phyloP scores from a whole-genome alignment of 1,284 basidiomycete genomes.

The Pseudozyma thailandica region DNA sequence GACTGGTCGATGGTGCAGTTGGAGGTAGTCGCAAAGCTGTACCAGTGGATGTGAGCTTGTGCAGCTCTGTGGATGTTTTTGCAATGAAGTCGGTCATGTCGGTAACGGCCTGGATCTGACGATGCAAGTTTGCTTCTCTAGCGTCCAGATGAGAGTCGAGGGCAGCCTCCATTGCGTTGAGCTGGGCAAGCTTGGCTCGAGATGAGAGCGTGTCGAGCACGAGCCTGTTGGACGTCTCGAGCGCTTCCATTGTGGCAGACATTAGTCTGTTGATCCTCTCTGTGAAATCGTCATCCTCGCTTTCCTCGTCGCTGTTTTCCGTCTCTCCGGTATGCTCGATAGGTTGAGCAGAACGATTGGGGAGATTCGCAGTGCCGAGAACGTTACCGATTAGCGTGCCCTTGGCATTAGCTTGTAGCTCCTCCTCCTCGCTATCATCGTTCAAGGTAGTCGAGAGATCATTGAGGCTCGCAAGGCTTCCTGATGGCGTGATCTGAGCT shows the following conservation, averaged over 20 bases:
- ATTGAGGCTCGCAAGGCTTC: constrained; percentile 19
- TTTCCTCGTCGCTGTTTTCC: neutral
- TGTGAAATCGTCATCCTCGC: constrained; percentile 16
- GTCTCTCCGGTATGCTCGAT: no score
- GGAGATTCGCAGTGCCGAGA: neutral
- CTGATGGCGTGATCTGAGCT: constrained; percentile 7
- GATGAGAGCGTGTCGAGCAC: constrained; percentile 38
- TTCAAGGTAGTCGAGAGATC: constrained; percentile 31
- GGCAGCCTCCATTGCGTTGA: constrained; percentile 39
- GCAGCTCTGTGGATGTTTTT: constrained; percentile 29
- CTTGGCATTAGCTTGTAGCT: neutral
- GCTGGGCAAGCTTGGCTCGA: constrained; percentile 41
- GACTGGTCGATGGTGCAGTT: constrained; percentile 15
- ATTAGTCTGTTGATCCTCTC: constrained; percentile 33
- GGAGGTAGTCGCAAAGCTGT: constrained; percentile 1
- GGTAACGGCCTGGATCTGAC: constrained; percentile 37
- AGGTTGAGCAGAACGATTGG: neutral
- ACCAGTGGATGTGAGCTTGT: constrained; percentile 13
- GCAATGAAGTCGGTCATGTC: constrained; percentile 43
- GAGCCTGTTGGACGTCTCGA: constrained; percentile 39
- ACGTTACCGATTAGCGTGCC: neutral
- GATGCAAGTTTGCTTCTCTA: constrained; percentile 29
- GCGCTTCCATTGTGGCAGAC: constrained; percentile 47
- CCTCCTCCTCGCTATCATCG: neutral
- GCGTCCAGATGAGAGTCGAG: constrained; percentile 39